Evolutionary conservation across 2,329 filamentous ascomycete species (phyloP), one percentile per base, ranked within the genome.

Genomic region (Pleurostoma richardsiae): DNA sequence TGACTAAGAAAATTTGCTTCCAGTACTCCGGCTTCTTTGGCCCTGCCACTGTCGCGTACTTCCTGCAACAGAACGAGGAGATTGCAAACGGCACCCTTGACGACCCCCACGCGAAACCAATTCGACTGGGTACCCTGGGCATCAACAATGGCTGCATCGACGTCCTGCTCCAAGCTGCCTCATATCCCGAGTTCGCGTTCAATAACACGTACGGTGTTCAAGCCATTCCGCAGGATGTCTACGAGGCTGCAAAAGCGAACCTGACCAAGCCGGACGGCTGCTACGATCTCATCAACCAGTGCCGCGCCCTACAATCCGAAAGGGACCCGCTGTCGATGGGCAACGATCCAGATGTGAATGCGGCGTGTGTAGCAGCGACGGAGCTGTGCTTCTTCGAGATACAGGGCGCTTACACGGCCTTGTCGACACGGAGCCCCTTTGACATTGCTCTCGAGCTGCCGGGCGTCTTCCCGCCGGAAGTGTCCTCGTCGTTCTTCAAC

Each of bases 401-500:
- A 3, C 42, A 47, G 44, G 49, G 42, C 3, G 19, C 45, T 1
- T 83, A 82, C 50, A 71, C 70, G 10, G 68, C 30, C 6, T 82
- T 19, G 19, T 19, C 19, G 19, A 19, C 19, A 19, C 63, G 72
- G 4, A 72, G 73, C 36, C 72, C 72, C 57, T 81, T 79, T 55
- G 78, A 82, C 47, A 71, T 82, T 29, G 69, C 72, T 1, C 71
- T 74, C 10, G 64, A 66, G 3, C 53, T 62, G n/a, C 66, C 67
- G 0, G 74, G 76, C 39, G 70, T 72, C 1, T 75, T 73, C 40
- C 74, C 74, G 1, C 65, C 69, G 1, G 60, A 64, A 8, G 79
- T 73, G 57, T 72, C 70, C 51, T 54, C 67, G 2, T 76, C 74
- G 2, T 83, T 67, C 58, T 64, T 83, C 38, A 80, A 76, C 54